Conservation (phyloP, 1,139 yeast genomes). For the Pichia sp. region DNA sequence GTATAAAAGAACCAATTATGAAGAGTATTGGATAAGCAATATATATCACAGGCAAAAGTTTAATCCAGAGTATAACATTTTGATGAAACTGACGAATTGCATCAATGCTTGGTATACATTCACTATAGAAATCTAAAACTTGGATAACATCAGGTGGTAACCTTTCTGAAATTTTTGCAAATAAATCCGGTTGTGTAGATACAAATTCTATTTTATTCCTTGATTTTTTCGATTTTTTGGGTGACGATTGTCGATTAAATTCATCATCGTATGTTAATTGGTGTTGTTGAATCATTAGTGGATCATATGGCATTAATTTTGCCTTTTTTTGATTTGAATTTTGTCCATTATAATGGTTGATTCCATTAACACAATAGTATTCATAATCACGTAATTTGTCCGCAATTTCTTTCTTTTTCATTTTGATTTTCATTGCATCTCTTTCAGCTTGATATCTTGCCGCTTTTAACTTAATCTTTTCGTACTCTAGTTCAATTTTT, state of each 20-base stretch:
- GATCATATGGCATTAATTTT: too few relatives aligned
- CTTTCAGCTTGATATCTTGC: constrained; percentile 10
- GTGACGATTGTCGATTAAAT: not conserved
- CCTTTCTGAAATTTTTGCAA: constrained; percentile 1
- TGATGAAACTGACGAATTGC: constrained; percentile 11
- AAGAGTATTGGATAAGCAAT: too few relatives aligned
- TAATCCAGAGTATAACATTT: constrained; percentile 3
- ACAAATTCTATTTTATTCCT: too few relatives aligned
- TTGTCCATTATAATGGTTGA: not conserved
- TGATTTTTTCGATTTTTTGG: too few relatives aligned
- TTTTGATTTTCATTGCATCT: constrained; percentile 1
- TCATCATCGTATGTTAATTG: too few relatives aligned
- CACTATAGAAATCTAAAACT: not conserved
- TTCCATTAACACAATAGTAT: constrained; percentile 15
- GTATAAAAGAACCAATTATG: too few relatives aligned
- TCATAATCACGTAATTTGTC: constrained; percentile 13
- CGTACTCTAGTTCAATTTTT: constrained; percentile 10
- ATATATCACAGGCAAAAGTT: constrained; percentile 6
- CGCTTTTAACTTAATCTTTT: constrained; percentile 7
- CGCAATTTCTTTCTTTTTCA: constrained; percentile 3
- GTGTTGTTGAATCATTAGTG: too few relatives aligned
- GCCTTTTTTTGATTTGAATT: not conserved
- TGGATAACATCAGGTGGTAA: constrained; percentile 1
- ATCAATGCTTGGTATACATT: constrained; percentile 5
- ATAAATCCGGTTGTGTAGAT: not conserved